phyloP scores from a whole-genome alignment of 441 rosid genomes.

The Flueggea neowawraea region DNA sequence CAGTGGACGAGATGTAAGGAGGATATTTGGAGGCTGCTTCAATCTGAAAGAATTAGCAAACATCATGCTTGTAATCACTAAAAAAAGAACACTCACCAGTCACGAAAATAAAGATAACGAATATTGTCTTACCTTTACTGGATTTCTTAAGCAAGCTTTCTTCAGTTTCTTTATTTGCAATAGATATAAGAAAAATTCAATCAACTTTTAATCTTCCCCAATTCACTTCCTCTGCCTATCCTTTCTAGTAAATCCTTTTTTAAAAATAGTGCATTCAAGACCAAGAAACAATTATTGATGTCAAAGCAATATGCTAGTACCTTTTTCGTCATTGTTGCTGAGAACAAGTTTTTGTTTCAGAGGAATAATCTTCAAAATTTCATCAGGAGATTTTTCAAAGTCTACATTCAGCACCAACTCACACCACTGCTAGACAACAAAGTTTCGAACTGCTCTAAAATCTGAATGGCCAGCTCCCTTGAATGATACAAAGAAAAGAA shows the following conservation, averaged over 20 bases:
- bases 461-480: conserved; percentile 95
- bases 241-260: no score
- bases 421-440: conserved; percentile 73
- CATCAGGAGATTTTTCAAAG: conserved; percentile 87
- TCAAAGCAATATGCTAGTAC: conserved; percentile 19
- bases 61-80: conserved; percentile 3
- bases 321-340: conserved; percentile 99
- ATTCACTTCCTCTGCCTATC: no score
- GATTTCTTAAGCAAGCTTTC: conserved; percentile 88
- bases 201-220: no score
- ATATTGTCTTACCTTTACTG: conserved; percentile 66
- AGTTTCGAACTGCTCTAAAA: conserved; percentile 93
- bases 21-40: conserved; percentile 93
- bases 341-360: conserved; percentile 67
- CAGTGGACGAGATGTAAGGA: conserved; percentile 16
- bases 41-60: conserved; percentile 44
- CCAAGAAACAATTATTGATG: neutral
- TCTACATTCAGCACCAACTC: conserved; percentile 43
- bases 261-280: no score
- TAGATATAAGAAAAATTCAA: conserved; percentile 4
- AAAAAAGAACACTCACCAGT: neutral
- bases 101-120: neutral
- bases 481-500: neutral
- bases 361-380: conserved; percentile 70
- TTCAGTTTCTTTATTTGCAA: conserved; percentile 85